Conservation (phyloP, 306 rosid genomes). For the Lablab purpureus region DNA sequence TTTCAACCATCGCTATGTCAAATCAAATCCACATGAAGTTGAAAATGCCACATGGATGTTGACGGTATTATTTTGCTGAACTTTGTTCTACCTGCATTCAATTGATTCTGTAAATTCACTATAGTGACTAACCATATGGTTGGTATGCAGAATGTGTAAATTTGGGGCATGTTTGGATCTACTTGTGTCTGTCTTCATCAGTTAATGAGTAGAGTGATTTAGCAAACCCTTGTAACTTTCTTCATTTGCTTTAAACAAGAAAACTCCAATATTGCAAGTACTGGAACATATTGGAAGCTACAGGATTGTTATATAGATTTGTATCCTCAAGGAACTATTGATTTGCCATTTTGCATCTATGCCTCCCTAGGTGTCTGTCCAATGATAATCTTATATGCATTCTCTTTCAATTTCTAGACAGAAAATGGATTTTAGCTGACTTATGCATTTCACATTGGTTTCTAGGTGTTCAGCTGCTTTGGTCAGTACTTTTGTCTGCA, state of each 20-base stretch:
- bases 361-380: background rate
- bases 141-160: slow-evolving; percentile 34
- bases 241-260: slow-evolving; percentile 16
- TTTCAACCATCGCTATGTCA: slow-evolving; percentile 94
- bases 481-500: slow-evolving; percentile 91
- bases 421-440: slow-evolving; percentile 38
- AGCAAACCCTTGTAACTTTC: slow-evolving; percentile 14
- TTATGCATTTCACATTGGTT: slow-evolving; percentile 30
- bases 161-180: slow-evolving; percentile 18
- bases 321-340: background rate
- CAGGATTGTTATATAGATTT: background rate
- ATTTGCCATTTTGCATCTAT: background rate
- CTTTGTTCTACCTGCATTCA: background rate
- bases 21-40: slow-evolving; percentile 94
- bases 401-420: background rate
- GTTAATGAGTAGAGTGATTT: slow-evolving; percentile 32
- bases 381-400: background rate
- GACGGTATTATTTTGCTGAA: slow-evolving; percentile 67
- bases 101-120: background rate
- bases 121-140: background rate
- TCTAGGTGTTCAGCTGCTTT: slow-evolving; percentile 90
- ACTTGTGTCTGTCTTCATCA: background rate
- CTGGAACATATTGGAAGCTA: slow-evolving; percentile 4
- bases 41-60: slow-evolving; percentile 99
- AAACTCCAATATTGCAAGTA: slow-evolving; percentile 9